Evolutionary conservation across 805 yeast species (phyloP).

Genomic region (Ogataea paraovalis): DNA sequence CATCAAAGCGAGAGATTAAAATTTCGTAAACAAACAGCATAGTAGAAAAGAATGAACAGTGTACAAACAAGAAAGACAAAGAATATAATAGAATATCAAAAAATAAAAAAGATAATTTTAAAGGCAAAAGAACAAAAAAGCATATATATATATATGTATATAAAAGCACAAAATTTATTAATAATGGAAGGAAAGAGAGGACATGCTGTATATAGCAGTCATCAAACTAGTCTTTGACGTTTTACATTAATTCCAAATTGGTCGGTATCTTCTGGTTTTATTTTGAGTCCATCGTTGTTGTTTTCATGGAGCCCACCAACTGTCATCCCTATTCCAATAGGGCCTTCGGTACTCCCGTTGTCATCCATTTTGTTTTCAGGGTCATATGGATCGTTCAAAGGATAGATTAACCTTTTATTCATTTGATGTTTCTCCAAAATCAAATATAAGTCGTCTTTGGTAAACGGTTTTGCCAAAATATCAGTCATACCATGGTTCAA

Average conservation of each 20-base stretch:
- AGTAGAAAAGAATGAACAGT: too few species aligned
- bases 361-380: slow-evolving; percentile 7
- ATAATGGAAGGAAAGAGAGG: too few species aligned
- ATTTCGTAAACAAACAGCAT: too few species aligned
- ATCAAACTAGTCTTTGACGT: slow-evolving; percentile 2
- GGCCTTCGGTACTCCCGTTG: neutral
- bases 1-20: too few species aligned
- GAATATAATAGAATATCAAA: too few species aligned
- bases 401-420: slow-evolving; percentile 31
- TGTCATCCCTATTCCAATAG: neutral
- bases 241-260: neutral
- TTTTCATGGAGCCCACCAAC: neutral
- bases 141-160: too few species aligned
- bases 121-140: too few species aligned
- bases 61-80: too few species aligned
- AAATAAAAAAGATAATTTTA: too few species aligned
- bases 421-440: slow-evolving; percentile 73
- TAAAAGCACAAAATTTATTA: too few species aligned
- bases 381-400: slow-evolving; percentile 20
- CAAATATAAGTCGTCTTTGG: slow-evolving; percentile 76
- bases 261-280: neutral
- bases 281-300: neutral
- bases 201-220: too few species aligned
- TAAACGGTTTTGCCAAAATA: slow-evolving; percentile 90
- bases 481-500: slow-evolving; percentile 88